Percentiles rank a stretch among this genome's conserved stretches.
Evolutionary conservation across 1,284 basidiomycete genomes (phyloP).

Genomic region (Rhodotorula sp.): DNA sequence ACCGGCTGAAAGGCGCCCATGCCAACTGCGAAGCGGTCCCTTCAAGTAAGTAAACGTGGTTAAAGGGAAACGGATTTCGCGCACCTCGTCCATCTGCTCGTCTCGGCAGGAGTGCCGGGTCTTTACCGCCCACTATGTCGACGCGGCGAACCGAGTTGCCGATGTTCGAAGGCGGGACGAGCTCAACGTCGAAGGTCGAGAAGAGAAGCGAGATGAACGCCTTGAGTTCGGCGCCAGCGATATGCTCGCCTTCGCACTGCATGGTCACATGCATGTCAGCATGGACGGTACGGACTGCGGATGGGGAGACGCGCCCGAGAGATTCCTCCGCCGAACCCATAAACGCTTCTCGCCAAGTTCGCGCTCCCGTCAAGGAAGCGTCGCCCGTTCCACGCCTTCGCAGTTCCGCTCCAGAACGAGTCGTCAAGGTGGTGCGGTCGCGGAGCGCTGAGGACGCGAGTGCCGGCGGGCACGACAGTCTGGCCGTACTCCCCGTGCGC

Average conservation of each 20-base stretch:
- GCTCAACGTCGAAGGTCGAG: slow-evolving; percentile 18
- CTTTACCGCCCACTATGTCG: not conserved
- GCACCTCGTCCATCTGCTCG: slow-evolving; percentile 2
- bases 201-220: slow-evolving; percentile 23
- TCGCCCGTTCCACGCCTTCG: slow-evolving; percentile 29
- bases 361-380: slow-evolving; percentile 31
- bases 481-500: not conserved
- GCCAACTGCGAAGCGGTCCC: slow-evolving; percentile 5
- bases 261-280: too few relatives aligned
- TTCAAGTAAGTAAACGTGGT: too few relatives aligned
- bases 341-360: slow-evolving; percentile 14
- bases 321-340: slow-evolving; percentile 40
- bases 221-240: slow-evolving; percentile 37
- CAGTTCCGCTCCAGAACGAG: slow-evolving; percentile 18
- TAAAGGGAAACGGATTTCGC: not conserved
- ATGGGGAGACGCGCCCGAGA: slow-evolving; percentile 23
- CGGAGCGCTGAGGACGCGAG: slow-evolving; percentile 27
- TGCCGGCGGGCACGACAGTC: slow-evolving; percentile 8
- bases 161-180: not conserved
- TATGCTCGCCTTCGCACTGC: slow-evolving; percentile 38
- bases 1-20: slow-evolving; percentile 16
- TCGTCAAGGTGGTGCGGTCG: slow-evolving; percentile 28
- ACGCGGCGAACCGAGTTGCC: not conserved
- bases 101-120: slow-evolving; percentile 5
- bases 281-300: not conserved